A percentile compares a stretch with the other conserved stretches of the same genome.
Conservation (phyloP, 306 rosid genomes). For the Gastrolobium bilobum region DNA sequence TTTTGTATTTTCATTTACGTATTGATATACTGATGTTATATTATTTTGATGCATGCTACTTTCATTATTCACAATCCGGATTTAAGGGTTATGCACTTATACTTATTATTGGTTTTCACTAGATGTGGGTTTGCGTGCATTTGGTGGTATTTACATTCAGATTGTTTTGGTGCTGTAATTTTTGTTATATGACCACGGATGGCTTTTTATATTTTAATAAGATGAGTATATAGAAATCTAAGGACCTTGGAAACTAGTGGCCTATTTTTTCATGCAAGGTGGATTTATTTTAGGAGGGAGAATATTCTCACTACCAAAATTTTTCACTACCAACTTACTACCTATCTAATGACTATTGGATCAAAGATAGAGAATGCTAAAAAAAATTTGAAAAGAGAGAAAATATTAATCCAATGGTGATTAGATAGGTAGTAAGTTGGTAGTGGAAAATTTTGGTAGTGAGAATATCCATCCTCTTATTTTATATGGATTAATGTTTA, state of each 20-base stretch:
- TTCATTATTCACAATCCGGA: neutral
- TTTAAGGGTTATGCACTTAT: neutral
- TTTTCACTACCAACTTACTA: too few species aligned
- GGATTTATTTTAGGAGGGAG: neutral
- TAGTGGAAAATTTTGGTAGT: too few species aligned
- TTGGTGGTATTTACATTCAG: conserved; percentile 24
- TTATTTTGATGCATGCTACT: conserved; percentile 8
- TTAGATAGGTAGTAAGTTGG: too few species aligned
- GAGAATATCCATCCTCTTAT: too few species aligned
- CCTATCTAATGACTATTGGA: too few species aligned
- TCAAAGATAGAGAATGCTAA: too few species aligned
- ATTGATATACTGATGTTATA: neutral
- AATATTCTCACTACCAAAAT: too few species aligned
- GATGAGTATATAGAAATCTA: neutral
- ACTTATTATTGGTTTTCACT: neutral
- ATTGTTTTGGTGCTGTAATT: neutral
- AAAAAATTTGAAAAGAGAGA: too few species aligned
- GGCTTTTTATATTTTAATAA: neutral
- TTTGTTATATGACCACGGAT: neutral
- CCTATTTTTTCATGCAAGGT: neutral
- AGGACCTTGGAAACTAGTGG: neutral
- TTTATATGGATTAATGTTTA: too few species aligned
- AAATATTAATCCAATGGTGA: too few species aligned
- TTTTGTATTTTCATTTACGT: neutral
- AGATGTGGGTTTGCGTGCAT: conserved; percentile 7